Evolutionary conservation across 768 basidiomycete species (phyloP).

Genomic region (Lactifluus hygrophoroides): DNA sequence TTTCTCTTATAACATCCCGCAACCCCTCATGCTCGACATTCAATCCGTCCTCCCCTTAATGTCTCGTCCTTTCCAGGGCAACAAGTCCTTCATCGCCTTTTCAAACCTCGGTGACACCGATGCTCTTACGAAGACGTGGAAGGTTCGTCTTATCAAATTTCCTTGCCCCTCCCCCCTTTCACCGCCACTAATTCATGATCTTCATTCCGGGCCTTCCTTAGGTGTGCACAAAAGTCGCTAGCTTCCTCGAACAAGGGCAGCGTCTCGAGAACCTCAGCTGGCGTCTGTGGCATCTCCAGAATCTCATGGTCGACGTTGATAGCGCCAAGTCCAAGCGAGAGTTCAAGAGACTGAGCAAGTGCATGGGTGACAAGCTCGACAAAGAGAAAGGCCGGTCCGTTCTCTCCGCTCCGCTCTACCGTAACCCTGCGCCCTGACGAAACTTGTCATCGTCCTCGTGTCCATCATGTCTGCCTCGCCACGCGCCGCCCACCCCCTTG

Average conservation of each 20-base stretch:
- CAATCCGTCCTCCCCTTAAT: slow-evolving; percentile 21
- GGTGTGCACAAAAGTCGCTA: slow-evolving; percentile 88
- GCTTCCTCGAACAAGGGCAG: slow-evolving; percentile 85
- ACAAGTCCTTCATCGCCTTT: slow-evolving; percentile 92
- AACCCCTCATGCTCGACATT: slow-evolving; percentile 9
- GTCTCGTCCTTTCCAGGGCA: slow-evolving; percentile 44
- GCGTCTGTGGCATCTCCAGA: slow-evolving; percentile 90
- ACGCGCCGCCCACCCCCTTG: too few relatives aligned
- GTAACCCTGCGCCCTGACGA: slow-evolving; percentile 14
- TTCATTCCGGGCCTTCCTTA: slow-evolving; percentile 25
- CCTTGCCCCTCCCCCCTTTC: neutral
- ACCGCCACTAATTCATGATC: neutral
- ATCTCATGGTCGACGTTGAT: slow-evolving; percentile 85
- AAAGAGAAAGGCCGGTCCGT: slow-evolving; percentile 86
- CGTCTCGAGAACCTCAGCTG: slow-evolving; percentile 87
- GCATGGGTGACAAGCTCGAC: slow-evolving; percentile 87
- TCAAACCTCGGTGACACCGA: slow-evolving; percentile 81
- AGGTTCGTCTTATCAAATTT: slow-evolving; percentile 37
- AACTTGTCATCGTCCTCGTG: neutral
- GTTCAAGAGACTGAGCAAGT: slow-evolving; percentile 82
- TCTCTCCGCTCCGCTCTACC: neutral
- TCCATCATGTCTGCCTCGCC: too few relatives aligned
- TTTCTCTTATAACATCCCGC: neutral
- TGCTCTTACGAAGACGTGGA: slow-evolving; percentile 85
- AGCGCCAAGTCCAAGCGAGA: slow-evolving; percentile 83